Percentiles rank a stretch among this genome's conserved stretches.
phyloP scores from a whole-genome alignment of 2,329 filamentous ascomycete species.

The Xylariaceae sp. region DNA sequence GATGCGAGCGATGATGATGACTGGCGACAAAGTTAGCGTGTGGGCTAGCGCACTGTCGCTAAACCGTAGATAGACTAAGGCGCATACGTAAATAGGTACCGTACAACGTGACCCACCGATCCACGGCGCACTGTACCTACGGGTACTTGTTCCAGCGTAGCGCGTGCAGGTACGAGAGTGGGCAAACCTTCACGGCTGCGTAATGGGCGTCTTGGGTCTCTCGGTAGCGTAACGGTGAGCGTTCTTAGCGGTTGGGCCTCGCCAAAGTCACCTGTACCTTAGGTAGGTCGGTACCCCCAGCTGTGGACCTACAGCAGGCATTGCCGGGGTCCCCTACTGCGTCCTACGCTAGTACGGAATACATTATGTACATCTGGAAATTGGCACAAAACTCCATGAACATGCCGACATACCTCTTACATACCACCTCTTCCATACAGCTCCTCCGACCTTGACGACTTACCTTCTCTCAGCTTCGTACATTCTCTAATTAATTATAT shows the following conservation, averaged over 20 bases:
- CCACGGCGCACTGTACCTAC: background rate
- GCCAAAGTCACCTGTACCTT: too few relatives aligned
- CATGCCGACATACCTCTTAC: background rate
- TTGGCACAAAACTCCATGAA: background rate
- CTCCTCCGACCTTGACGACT: background rate
- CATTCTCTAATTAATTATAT: too few relatives aligned
- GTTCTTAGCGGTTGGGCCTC: too few relatives aligned
- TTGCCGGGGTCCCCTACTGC: background rate
- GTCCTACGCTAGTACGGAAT: background rate
- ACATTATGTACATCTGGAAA: background rate
- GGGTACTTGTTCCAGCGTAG: too few relatives aligned
- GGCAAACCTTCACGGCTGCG: too few relatives aligned
- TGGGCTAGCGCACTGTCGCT: too few relatives aligned
- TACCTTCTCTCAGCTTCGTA: background rate
- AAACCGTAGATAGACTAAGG: too few relatives aligned
- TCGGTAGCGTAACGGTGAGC: too few relatives aligned
- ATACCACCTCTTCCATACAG: background rate
- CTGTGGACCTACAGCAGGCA: too few relatives aligned
- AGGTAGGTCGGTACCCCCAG: too few relatives aligned
- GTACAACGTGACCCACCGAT: background rate
- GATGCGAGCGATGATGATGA: background rate
- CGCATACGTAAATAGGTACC: background rate
- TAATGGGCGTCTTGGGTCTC: too few relatives aligned
- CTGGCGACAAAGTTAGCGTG: background rate
- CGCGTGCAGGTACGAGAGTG: too few relatives aligned